These are phyloP conservation scores for Kurtzmaniella quercitrusa DNA, from an alignment of 1,139 yeast genomes.

Conservation along the genomic window DNA sequence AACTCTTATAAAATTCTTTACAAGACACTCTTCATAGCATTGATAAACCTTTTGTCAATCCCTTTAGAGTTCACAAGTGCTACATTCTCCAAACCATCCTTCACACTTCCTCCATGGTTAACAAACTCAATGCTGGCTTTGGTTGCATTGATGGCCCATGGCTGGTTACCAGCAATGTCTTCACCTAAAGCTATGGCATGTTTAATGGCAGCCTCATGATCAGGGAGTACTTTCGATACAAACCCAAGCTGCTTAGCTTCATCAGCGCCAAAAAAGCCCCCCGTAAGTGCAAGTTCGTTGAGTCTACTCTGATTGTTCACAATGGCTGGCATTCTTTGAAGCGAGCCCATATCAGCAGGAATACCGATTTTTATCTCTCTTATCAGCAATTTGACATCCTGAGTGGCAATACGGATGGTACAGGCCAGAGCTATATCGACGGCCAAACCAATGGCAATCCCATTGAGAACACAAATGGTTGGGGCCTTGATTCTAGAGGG, in stretches of 20 bases:
- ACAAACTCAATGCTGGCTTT: slow-evolving; percentile 56
- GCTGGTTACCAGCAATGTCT: slow-evolving; percentile 44
- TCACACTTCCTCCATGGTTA: slow-evolving; percentile 39
- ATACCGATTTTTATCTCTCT: slow-evolving; percentile 73
- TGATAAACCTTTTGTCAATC: slow-evolving; percentile 25
- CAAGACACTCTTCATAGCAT: background rate
- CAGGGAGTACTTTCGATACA: slow-evolving; percentile 43
- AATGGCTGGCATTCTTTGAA: slow-evolving; percentile 61
- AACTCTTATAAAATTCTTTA: too few relatives aligned
- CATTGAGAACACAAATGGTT: slow-evolving; percentile 46
- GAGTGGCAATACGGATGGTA: slow-evolving; percentile 55
- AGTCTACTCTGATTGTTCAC: slow-evolving; percentile 57
- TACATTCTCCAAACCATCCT: slow-evolving; percentile 48
- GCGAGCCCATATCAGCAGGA: slow-evolving; percentile 76
- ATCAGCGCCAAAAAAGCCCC: slow-evolving; percentile 49
- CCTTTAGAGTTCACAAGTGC: slow-evolving; percentile 50
- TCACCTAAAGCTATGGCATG: slow-evolving; percentile 49
- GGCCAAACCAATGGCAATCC: slow-evolving; percentile 57
- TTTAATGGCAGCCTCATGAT: slow-evolving; percentile 46
- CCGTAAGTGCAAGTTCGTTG: slow-evolving; percentile 62
- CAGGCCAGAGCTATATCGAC: slow-evolving; percentile 60
- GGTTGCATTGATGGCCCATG: slow-evolving; percentile 66
- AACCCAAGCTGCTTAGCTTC: slow-evolving; percentile 58
- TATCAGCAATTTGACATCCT: slow-evolving; percentile 53
- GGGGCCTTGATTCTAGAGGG: slow-evolving; percentile 47